A percentile compares a stretch with the other conserved stretches of the same genome.
phyloP scores from a whole-genome alignment of 2,329 filamentous ascomycete species.

The Dothideomycetes sp. region DNA sequence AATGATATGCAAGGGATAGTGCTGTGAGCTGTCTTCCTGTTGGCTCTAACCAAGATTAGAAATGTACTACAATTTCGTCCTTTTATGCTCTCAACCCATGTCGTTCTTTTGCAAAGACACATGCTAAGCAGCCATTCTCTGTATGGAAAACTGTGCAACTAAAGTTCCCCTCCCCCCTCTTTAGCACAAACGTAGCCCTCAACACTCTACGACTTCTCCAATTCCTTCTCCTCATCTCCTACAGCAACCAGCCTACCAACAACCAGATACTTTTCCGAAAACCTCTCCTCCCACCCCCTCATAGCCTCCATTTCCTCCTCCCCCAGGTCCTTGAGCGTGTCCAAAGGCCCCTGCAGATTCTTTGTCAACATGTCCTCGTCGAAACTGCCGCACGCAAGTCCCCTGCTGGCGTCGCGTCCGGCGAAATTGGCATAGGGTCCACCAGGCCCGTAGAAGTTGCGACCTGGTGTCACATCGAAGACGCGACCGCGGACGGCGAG shows the following conservation, averaged over 20 bases:
- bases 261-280: conserved; percentile 88
- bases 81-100: too few species aligned
- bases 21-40: too few species aligned
- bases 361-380: conserved; percentile 91
- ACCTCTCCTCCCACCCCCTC: conserved; percentile 86
- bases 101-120: too few species aligned
- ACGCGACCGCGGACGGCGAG: conserved; percentile 84
- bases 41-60: too few species aligned
- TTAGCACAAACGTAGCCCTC: too few species aligned
- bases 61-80: too few species aligned
- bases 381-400: conserved; percentile 83
- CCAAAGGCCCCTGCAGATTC: conserved; percentile 73
- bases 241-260: conserved; percentile 73
- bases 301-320: conserved; percentile 72
- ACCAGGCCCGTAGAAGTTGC: conserved; percentile 92
- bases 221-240: conserved; percentile 40
- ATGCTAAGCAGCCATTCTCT: too few species aligned
- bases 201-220: background rate
- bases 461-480: conserved; percentile 78
- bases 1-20: too few species aligned
- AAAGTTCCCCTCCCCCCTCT: background rate
- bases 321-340: conserved; percentile 61
- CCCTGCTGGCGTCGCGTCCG: conserved; percentile 78
- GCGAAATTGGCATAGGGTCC: conserved; percentile 96
- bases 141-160: too few species aligned